Conservation (phyloP, 208 protist genomes). For the Acanthamoeba divionensis region DNA sequence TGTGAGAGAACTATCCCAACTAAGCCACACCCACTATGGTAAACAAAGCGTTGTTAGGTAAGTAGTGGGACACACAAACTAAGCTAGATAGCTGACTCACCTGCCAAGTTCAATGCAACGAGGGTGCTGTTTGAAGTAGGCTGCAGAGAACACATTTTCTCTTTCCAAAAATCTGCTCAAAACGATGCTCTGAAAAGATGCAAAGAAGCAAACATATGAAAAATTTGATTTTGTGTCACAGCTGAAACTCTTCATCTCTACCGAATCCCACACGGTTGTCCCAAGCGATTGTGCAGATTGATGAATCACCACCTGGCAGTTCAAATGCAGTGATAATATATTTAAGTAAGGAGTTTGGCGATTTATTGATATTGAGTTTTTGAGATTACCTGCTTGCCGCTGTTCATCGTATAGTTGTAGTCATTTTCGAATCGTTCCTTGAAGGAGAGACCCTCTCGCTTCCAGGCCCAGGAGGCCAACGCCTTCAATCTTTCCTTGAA, state of each 20-base stretch:
- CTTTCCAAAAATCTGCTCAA: slow-evolving; percentile 48
- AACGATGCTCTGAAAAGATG: slow-evolving; percentile 15
- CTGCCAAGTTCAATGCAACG: slow-evolving; percentile 16
- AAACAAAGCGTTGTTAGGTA: not conserved
- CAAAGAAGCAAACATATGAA: not conserved
- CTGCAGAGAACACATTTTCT: not conserved
- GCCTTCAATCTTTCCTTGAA: not conserved
- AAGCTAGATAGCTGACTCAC: not conserved
- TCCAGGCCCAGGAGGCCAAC: slow-evolving; percentile 2
- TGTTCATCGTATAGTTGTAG: not conserved
- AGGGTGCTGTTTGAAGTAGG: not conserved
- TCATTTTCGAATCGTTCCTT: slow-evolving; percentile 2
- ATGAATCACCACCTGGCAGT: slow-evolving; percentile 10
- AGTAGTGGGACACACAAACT: not conserved
- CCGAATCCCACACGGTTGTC: slow-evolving; percentile 37
- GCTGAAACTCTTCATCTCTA: not conserved
- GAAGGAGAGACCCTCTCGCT: not conserved
- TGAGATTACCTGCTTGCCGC: not conserved
- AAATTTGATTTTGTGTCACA: not conserved
- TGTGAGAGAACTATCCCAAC: slow-evolving; percentile 5
- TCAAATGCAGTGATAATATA: not conserved
- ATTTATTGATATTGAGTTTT: too few species aligned
- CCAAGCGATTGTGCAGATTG: not conserved
- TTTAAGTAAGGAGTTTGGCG: too few species aligned
- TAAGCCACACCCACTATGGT: not conserved